A percentile compares a stretch with the other conserved stretches of the same genome.
Conservation (phyloP, 768 basidiomycete genomes). For the Kwoniella sp. region DNA sequence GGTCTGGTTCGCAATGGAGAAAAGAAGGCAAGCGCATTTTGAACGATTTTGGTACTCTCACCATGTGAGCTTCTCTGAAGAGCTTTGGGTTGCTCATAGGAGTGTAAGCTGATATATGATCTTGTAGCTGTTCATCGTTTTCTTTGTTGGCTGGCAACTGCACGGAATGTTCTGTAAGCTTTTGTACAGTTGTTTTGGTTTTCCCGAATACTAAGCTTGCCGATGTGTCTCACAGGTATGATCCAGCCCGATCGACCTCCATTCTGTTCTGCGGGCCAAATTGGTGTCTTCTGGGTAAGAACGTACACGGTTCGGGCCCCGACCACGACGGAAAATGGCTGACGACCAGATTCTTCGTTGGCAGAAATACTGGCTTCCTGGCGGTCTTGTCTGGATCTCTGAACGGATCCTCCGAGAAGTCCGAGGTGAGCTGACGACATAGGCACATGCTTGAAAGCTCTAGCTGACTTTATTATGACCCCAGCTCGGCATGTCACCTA, state of each 20-base stretch:
- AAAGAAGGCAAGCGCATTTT: slow-evolving; percentile 72
- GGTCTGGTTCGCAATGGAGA: slow-evolving; percentile 84
- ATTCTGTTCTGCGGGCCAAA: slow-evolving; percentile 77
- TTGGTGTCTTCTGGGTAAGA: slow-evolving; percentile 93
- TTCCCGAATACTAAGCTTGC: neutral
- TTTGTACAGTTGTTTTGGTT: neutral
- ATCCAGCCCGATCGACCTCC: slow-evolving; percentile 78
- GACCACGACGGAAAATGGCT: too few species aligned
- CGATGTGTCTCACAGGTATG: slow-evolving; percentile 44
- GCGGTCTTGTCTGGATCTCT: slow-evolving; percentile 69
- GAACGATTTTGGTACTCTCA: slow-evolving; percentile 60
- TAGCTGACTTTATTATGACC: neutral
- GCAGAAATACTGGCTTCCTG: slow-evolving; percentile 54
- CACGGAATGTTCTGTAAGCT: slow-evolving; percentile 77
- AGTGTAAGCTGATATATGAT: slow-evolving; percentile 48
- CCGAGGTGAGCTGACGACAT: slow-evolving; percentile 56
- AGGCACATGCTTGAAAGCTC: neutral
- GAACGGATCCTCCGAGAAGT: slow-evolving; percentile 92
- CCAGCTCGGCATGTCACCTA: slow-evolving; percentile 81
- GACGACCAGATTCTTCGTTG: neutral
- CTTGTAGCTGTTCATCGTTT: slow-evolving; percentile 84
- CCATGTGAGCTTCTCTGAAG: slow-evolving; percentile 30
- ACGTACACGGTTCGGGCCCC: neutral
- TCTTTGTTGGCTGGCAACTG: slow-evolving; percentile 92
- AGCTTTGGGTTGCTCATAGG: too few species aligned